Conservation (phyloP, 495 filamentous ascomycete genomes). For the Penicillium desertorum region DNA sequence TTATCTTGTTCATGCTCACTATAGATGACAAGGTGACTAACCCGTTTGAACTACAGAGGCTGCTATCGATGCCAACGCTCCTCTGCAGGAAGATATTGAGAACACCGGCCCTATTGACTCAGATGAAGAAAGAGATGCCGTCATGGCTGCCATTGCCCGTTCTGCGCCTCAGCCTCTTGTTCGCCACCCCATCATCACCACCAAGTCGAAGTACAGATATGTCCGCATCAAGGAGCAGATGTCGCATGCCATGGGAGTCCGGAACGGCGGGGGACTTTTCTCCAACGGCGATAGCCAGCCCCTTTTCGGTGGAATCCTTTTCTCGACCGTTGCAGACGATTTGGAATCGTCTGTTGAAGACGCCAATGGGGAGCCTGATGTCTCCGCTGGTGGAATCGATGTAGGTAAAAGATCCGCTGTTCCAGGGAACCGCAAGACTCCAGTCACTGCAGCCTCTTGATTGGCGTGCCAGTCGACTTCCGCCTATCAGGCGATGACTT, state of each 20-base stretch:
- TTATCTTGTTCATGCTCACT: background rate
- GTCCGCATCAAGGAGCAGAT: constrained; percentile 89
- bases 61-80: constrained; percentile 88
- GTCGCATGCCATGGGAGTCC: constrained; percentile 63
- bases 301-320: constrained; percentile 34
- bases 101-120: constrained; percentile 79
- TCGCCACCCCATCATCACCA: constrained; percentile 63
- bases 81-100: constrained; percentile 79
- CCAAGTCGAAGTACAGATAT: constrained; percentile 72
- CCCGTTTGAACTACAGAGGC: constrained; percentile 59
- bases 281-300: constrained; percentile 39
- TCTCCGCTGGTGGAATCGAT: constrained; percentile 12
- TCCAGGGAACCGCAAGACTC: constrained; percentile 28
- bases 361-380: constrained; percentile 22
- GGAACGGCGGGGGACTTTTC: constrained; percentile 47
- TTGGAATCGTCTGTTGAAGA: constrained; percentile 23
- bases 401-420: constrained; percentile 25
- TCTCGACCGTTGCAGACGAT: constrained; percentile 33
- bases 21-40: constrained; percentile 5
- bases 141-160: constrained; percentile 79
- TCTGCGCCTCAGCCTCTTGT: constrained; percentile 73
- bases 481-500: constrained; percentile 18
- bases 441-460: constrained; percentile 18
- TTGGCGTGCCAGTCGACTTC: background rate
- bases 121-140: constrained; percentile 85